Base-by-base conservation (phyloP, 2,329 filamentous ascomycete genomes). In the Aspergillus glaucus region DNA sequence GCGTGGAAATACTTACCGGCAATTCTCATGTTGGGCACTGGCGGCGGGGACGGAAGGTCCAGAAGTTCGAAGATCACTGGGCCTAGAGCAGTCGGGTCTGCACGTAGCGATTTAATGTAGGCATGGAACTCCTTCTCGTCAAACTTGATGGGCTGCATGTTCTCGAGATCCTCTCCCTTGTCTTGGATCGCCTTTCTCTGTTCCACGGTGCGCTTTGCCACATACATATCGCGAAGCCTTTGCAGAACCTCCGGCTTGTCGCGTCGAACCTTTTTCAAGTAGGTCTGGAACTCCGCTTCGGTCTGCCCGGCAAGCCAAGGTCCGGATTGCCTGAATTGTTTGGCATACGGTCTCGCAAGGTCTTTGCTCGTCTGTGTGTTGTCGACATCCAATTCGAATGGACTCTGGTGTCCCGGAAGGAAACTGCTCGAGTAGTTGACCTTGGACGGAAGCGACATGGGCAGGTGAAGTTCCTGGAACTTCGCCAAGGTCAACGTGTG, bases 401-500 rank as follows among this genome's bases (percentile, higher is more conserved):
- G 67, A 54, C 67, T 70, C 36, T 64, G 58, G 37, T 70, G 67
- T 42, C 55, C 57, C 19, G 60, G 62, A 5, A 59, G 44, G 42
- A 61, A 55, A 46, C 49, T 62, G 17, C 52, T 61, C 10, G 62
- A 53, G 45, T 67, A 68, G 44, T 63, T 62, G 49, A 63, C 55
- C 49, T 62, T 66, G 12, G 61, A 57, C 22, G 66, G 66, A 22
- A 81, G 74, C 15, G 84, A 79, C 51, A 95, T 73, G 5, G 88
- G 82, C 47, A 95, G 71, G 50, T 81, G 79, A 65, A 96, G 76
- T 67, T 95, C 88, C 65, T 89, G 86, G 74, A 86, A 96, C 75
- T 96, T 97, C 63, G 83, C 77, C 48, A 94, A 75, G 6, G 88
- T 90, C 57, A 89, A 74, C 45, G 84, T 80, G 69, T 95, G 88